These are phyloP conservation scores for Boletus patriciae DNA, from an alignment of 768 basidiomycete species.

Conservation along the genomic window DNA sequence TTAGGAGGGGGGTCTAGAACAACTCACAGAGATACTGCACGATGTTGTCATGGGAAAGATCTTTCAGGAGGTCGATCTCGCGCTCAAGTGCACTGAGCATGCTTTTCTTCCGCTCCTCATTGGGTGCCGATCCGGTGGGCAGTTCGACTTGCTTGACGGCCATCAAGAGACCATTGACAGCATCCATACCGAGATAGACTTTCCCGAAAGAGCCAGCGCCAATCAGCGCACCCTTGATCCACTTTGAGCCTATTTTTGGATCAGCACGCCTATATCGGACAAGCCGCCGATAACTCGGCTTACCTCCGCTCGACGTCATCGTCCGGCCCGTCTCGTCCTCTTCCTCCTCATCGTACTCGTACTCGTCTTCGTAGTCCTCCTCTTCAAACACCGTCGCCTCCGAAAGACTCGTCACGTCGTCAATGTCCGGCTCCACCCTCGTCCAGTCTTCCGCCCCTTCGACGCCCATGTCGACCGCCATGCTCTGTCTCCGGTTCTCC, in stretches of 20 bases:
- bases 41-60: slow-evolving; percentile 92
- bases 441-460: slow-evolving; percentile 72
- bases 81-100: slow-evolving; percentile 91
- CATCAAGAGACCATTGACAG: slow-evolving; percentile 86
- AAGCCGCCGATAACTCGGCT: slow-evolving; percentile 19
- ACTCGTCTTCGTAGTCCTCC: slow-evolving; percentile 51
- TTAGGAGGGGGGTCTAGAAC: background rate
- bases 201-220: slow-evolving; percentile 95
- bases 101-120: slow-evolving; percentile 89
- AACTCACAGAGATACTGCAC: slow-evolving; percentile 94
- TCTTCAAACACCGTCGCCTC: slow-evolving; percentile 48
- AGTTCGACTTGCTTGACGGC: slow-evolving; percentile 97
- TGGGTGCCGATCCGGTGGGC: slow-evolving; percentile 76
- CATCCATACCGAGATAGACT: slow-evolving; percentile 95
- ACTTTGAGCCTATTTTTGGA: slow-evolving; percentile 68
- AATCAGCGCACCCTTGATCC: slow-evolving; percentile 96
- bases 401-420: slow-evolving; percentile 48
- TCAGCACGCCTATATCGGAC: background rate
- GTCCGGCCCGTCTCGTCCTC: slow-evolving; percentile 55
- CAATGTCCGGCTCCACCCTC: slow-evolving; percentile 55
- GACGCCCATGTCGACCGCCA: slow-evolving; percentile 42
- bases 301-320: slow-evolving; percentile 56
- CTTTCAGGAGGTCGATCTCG: slow-evolving; percentile 92
- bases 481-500: slow-evolving; percentile 61
- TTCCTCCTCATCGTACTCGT: slow-evolving; percentile 46